Base-by-base conservation (phyloP, 768 basidiomycete species). In the Lactarius hengduanensis region DNA sequence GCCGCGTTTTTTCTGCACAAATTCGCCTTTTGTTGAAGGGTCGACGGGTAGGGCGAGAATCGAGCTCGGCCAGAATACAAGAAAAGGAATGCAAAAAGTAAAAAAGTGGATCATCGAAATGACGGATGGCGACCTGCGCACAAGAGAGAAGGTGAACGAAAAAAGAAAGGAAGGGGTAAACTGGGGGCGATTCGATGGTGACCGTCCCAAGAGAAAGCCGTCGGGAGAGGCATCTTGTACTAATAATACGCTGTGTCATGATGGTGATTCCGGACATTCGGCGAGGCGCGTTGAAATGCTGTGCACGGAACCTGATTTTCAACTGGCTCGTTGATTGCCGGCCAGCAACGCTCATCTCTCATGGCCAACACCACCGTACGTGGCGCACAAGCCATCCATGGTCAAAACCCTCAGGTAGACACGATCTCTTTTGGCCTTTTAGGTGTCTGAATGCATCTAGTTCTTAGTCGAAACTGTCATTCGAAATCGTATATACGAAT, bases 391-490 rank as follows among this genome's bases (percentile, higher is more conserved):
- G 86, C 93, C n/a, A 90, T 98, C 72, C 96, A 98, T 74, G 96
- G 96, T 59, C 91, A 94, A 72, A 98, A 98, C 78, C 96, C 96
- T 13, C 96, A 98, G 84, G 96, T 95, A 74, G 61, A 73, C 62
- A 22, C 40, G n/a, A 34, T 40, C 0, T 36, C 22, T 45, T 26
- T 59, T 50, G 38, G 62, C 22, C 32, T 55, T 26, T 50, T 59
- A 66, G 70, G 68, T 71, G 74, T 36, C 69, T 74, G 67, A 74
- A 68, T 72, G 9, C 22, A 26, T 67, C 57, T 75, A 97, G 94
- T 92, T 84, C 76, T 80, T 99, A 76, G 90, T 99, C 34, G 97
- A 98, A 82, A 96, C 93, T 43, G 92, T 98, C 69, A 96, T 98
- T 70, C 88, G 97, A 61, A 92, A 89, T 74, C 86, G 97, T 68